Evolutionary conservation across 441 rosid species (phyloP).

Genomic region (Adansonia gregorii): DNA sequence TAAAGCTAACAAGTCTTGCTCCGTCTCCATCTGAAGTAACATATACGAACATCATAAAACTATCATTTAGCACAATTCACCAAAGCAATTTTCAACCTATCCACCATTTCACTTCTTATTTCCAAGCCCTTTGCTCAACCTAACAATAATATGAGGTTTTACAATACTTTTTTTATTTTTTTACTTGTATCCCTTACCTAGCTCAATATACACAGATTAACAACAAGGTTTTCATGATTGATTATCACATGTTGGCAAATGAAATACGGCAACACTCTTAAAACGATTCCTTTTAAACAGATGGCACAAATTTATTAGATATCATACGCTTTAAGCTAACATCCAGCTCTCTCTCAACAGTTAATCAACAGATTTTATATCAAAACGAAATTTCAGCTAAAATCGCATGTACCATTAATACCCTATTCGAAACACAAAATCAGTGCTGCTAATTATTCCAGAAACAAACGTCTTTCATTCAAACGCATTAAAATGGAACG

Average conservation of each 20-base stretch:
- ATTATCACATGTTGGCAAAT: not conserved
- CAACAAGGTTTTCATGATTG: slow-evolving; percentile 4
- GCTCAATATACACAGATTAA: not conserved
- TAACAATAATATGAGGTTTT: not conserved
- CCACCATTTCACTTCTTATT: slow-evolving; percentile 3
- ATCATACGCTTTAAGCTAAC: slow-evolving; percentile 3
- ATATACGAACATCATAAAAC: slow-evolving; percentile 18
- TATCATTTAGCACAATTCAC: slow-evolving; percentile 13
- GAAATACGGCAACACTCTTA: not conserved
- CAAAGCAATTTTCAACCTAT: slow-evolving; percentile 17
- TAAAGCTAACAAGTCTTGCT: slow-evolving; percentile 37
- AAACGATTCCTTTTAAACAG: not conserved
- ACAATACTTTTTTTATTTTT: not conserved
- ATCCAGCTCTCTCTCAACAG: slow-evolving; percentile 1
- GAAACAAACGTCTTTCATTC: not conserved
- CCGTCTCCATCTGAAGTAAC: slow-evolving; percentile 64
- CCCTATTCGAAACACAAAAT: not conserved
- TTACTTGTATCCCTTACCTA: not conserved
- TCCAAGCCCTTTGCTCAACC: not conserved
- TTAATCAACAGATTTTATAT: slow-evolving; percentile 13
- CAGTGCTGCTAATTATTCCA: not conserved
- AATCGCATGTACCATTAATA: not conserved
- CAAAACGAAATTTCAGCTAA: not conserved
- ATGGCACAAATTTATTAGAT: not conserved
- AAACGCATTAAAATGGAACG: not conserved